Conservation (phyloP, 176 grass and related monocot genomes). For the Oryza longistaminata region DNA sequence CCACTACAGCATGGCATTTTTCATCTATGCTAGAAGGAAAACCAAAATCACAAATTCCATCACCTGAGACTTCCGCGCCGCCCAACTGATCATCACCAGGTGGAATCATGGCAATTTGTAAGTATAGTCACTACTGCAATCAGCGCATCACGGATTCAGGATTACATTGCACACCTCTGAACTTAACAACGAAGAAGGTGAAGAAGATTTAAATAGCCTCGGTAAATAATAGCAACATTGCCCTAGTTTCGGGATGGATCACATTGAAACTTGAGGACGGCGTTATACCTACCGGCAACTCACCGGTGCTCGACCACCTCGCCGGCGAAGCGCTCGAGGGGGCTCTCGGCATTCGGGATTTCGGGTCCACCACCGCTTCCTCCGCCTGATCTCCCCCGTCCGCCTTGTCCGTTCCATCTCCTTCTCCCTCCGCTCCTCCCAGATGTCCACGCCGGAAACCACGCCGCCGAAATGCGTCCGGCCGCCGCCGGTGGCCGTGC, state of each 20-base stretch:
- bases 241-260: not conserved
- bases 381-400: slow-evolving; percentile 46
- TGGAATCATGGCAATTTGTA: not conserved
- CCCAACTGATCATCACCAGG: not conserved
- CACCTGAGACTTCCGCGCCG: not conserved
- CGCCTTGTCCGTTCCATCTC: slow-evolving; percentile 43
- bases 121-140: not conserved
- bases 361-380: slow-evolving; percentile 36
- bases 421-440: slow-evolving; percentile 30
- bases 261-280: not conserved
- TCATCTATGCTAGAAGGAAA: not conserved
- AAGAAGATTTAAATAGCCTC: not conserved
- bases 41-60: not conserved
- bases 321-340: slow-evolving; percentile 40
- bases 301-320: slow-evolving; percentile 29
- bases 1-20: not conserved
- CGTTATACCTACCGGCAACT: not conserved
- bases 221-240: not conserved
- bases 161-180: not conserved
- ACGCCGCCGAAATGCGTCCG: not conserved
- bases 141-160: not conserved
- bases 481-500: not conserved
- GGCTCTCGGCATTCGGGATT: slow-evolving; percentile 15
- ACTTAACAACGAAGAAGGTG: not conserved
- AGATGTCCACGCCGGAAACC: not conserved